Conservation (phyloP, 2,329 filamentous ascomycete species). For the Xylaria multiplex region DNA sequence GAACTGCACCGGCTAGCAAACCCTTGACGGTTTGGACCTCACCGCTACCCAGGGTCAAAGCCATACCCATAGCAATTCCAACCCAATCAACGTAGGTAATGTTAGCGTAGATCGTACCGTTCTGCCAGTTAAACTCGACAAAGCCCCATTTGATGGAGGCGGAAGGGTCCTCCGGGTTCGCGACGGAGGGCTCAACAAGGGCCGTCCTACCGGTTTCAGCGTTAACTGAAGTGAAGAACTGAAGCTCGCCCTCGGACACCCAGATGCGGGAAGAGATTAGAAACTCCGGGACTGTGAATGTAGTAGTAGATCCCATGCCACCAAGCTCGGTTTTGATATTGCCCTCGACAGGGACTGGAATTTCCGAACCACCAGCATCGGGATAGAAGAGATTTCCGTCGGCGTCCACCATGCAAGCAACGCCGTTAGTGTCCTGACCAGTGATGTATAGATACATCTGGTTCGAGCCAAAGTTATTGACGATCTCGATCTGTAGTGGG, state of each 20-base stretch:
- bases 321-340: constrained; percentile 54
- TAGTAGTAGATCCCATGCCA: constrained; percentile 50
- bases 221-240: constrained; percentile 52
- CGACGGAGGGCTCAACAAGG: constrained; percentile 61
- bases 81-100: constrained; percentile 64
- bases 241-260: constrained; percentile 53
- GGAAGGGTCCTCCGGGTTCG: constrained; percentile 56
- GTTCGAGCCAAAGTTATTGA: constrained; percentile 54
- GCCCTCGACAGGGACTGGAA: constrained; percentile 48
- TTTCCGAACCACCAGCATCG: constrained; percentile 45
- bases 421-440: constrained; percentile 50
- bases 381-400: constrained; percentile 55
- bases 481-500: constrained; percentile 46
- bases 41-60: constrained; percentile 52
- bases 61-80: constrained; percentile 62
- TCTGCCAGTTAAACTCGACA: constrained; percentile 57
- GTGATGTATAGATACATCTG: constrained; percentile 56
- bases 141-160: constrained; percentile 60
- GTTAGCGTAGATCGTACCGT: constrained; percentile 57
- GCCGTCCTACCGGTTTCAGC: constrained; percentile 43
- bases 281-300: constrained; percentile 53
- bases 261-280: constrained; percentile 55
- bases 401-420: constrained; percentile 53
- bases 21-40: constrained; percentile 54
- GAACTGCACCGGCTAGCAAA: constrained; percentile 51